Evolutionary conservation across 78 protist genomes (phyloP).

Genomic region (Andalucia godoyi): DNA sequence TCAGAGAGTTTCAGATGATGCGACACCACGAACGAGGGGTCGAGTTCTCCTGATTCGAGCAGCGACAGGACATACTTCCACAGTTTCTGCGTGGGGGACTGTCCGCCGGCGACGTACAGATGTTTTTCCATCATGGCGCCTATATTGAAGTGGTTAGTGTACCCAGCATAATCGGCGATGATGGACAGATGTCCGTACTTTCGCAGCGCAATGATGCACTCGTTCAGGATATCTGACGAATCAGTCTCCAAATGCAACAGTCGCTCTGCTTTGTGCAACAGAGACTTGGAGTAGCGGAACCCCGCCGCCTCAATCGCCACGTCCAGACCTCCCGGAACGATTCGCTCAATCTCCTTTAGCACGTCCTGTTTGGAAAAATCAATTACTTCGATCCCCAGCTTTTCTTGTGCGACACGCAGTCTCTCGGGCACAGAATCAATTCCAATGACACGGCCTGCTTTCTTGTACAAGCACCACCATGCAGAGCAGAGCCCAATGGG

Average conservation of each 20-base stretch:
- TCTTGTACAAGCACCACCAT: constrained; percentile 1
- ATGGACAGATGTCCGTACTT: constrained; percentile 7
- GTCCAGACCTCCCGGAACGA: constrained; percentile 10
- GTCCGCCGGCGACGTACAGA: too few species aligned
- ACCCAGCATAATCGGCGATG: constrained; percentile 5
- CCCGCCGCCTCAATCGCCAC: constrained; percentile 11
- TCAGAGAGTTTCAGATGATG: too few species aligned
- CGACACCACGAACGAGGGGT: too few species aligned
- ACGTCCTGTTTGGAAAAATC: constrained; percentile 19
- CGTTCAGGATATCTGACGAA: constrained; percentile 7
- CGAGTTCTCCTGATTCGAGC: too few species aligned
- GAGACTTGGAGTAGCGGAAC: constrained; percentile 18
- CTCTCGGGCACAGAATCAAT: constrained; percentile 18
- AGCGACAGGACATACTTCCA: too few species aligned
- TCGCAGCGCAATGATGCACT: constrained; percentile 1
- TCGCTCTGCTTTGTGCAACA: constrained; percentile 23
- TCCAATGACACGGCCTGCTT: constrained; percentile 13
- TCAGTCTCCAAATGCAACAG: constrained; percentile 15
- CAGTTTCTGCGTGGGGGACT: too few species aligned
- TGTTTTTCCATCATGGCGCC: constrained; percentile 18
- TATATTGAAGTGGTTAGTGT: constrained; percentile 15
- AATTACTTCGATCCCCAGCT: not conserved
- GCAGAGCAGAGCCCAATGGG: constrained; percentile 15
- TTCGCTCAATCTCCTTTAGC: not conserved
- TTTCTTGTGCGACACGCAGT: not conserved